Percentiles rank a stretch among this genome's conserved stretches.
These are phyloP conservation scores for Neohortaea acidophila DNA, from an alignment of 495 filamentous ascomycete species.

Conservation along the genomic window DNA sequence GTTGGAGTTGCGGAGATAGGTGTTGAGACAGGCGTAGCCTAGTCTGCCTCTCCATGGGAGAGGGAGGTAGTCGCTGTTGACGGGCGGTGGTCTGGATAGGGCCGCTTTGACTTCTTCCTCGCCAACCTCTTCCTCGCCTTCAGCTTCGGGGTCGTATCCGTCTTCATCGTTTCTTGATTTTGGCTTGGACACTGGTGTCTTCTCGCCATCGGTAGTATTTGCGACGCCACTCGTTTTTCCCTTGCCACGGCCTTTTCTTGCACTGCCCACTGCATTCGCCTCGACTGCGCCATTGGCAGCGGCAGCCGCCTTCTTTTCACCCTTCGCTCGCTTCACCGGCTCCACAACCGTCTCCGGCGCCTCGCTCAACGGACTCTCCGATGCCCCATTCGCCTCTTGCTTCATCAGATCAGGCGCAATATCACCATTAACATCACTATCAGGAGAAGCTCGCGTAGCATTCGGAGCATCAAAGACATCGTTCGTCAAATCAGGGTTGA, in stretches of 20 bases:
- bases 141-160: slow-evolving; percentile 24
- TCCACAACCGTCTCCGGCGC: slow-evolving; percentile 15
- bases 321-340: slow-evolving; percentile 8
- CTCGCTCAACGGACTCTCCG: slow-evolving; percentile 19
- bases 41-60: slow-evolving; percentile 86
- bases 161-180: too few species aligned
- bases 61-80: slow-evolving; percentile 75
- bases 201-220: too few species aligned
- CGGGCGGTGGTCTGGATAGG: slow-evolving; percentile 49
- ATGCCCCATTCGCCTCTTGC: slow-evolving; percentile 4
- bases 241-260: background rate
- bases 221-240: background rate
- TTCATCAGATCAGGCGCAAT: slow-evolving; percentile 22
- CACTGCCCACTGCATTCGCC: too few species aligned
- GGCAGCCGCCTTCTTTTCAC: background rate
- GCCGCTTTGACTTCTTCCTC: slow-evolving; percentile 33
- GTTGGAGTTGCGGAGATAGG: slow-evolving; percentile 74
- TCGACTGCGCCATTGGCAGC: too few species aligned
- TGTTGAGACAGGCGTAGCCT: slow-evolving; percentile 83
- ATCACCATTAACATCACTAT: slow-evolving; percentile 24
- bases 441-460: slow-evolving; percentile 31
- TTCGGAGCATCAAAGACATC: slow-evolving; percentile 31
- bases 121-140: slow-evolving; percentile 26
- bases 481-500: slow-evolving; percentile 29
- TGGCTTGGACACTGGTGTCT: too few species aligned